Evolutionary conservation across 805 yeast species (phyloP), one percentile per base, ranked within the genome.

Genomic region (Metschnikowia henanensis): DNA sequence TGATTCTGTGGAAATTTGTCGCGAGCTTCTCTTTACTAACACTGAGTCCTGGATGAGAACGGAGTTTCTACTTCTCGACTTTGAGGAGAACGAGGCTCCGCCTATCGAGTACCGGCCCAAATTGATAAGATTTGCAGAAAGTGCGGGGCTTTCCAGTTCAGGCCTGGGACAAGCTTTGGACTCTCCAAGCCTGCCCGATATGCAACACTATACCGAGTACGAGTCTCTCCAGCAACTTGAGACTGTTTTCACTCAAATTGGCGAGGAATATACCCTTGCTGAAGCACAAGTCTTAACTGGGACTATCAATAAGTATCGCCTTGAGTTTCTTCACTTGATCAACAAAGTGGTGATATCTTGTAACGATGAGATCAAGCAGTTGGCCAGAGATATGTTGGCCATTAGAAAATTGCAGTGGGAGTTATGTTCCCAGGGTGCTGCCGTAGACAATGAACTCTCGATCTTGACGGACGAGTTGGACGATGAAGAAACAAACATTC

Each of bases 1-100:
- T 10, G 40, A 38, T n/a, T 25, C 22, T 15, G 29, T 33, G 9
- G 47, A 43, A 26, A 19, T 20, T 17, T 43, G 47, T 30, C 39
- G 41, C 36, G 36, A 34, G 5, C 29, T 23, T 9, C 37, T 43
- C 12, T 37, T 35, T 26, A 21, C 29, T 16, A 32, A 33, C 25
- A 18, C 18, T 9, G 32, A 29, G 35, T 22, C 25, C 15, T 43
- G 47, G 47, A 39, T 35, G 40, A 41, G 35, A 20, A 43, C 43
- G 8, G 43, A 43, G 34, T 31, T 43, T 17, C 28, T 43, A 15
- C 40, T 43, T n/a, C 26, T 43, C 16, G 21, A 35, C 29, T 23
- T 43, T 30, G 38, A 30, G 15, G 34, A 25, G 17, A 34, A 37
- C 4, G 22, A 33, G 19, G 18, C 29, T 4, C 17, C 7, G 4